Base-by-base conservation (phyloP, 768 basidiomycete species). In the Leccinum fibrillosum region DNA sequence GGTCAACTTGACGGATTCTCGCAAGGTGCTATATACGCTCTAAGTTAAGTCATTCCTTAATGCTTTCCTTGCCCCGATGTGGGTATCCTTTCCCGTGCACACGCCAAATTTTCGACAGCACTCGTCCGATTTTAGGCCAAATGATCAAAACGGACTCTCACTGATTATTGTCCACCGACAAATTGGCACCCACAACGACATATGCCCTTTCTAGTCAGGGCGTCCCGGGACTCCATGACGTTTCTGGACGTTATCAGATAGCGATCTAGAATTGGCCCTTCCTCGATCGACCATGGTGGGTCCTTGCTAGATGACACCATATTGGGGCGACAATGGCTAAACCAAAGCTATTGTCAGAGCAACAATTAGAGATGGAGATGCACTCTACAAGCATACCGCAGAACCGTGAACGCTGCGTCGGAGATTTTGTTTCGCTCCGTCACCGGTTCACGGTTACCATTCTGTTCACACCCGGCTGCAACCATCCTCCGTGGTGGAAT, bases 181-280 rank as follows among this genome's bases (percentile, higher is more conserved):
- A 44, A 42, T 44, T 11, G 10, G n/a, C 56, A 37, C 25, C 52
- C 21, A 12, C 54, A 11, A 32, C 48, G 17, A 26, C 34, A 42
- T 12, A 44, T 26, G 37, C 56, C 23, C 11, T 45, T 52, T 56
- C 45, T 26, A 23, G 54, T 39, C 28, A 55, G 32, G 26, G 52
- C 19, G n/a, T 7, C 30, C 13, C 13, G 30, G 32, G 12, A 34
- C 32, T 34, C 32, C 28, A 55, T 34, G 32, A 51, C 53, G 52
- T 58, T 5, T 7, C 9, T 7, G 21, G 39, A 61, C 58, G 54
- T 57, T 54, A 64, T 57, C 56, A 15, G n/a, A n/a, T 48, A 48
- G 19, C 21, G 47, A n/a, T 34, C 32, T 11, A 45, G 53, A 53
- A 35, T 9, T 56, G n/a, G 13, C 7, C 30, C 50, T 32, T 23